Conservation (phyloP, 2,329 filamentous ascomycete species). For the Trichoderma arundinaceum region DNA sequence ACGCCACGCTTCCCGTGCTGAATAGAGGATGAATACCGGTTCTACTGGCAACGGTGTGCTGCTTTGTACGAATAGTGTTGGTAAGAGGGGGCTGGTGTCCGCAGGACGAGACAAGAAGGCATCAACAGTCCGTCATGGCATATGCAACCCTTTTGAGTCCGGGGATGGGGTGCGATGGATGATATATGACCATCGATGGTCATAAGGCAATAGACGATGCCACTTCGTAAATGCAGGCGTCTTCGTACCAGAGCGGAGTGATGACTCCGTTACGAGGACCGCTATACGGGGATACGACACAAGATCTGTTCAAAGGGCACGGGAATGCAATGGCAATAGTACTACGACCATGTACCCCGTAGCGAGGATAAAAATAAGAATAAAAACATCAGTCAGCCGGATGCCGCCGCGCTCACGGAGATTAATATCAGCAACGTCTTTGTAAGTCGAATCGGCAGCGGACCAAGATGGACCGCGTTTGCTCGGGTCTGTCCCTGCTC, state of each 20-base stretch:
- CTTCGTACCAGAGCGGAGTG: constrained; percentile 16
- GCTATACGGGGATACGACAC: constrained; percentile 26
- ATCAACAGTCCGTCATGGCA: not conserved
- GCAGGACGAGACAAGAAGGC: not conserved
- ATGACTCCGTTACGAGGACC: constrained; percentile 4
- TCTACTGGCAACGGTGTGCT: not conserved
- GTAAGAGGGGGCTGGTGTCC: not conserved
- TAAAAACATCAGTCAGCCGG: not conserved
- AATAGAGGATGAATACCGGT: not conserved
- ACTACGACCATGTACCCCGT: no score
- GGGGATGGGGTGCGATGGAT: not conserved
- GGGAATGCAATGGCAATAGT: not conserved
- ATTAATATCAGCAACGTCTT: not conserved
- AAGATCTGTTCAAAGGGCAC: not conserved
- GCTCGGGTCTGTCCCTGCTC: not conserved
- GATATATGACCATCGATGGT: constrained; percentile 21
- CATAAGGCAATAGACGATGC: constrained; percentile 11
- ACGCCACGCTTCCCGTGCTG: constrained; percentile 24
- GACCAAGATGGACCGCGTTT: not conserved
- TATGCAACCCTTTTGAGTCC: constrained; percentile 6
- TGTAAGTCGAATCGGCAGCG: not conserved
- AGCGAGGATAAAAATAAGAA: not conserved
- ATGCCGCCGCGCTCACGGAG: not conserved
- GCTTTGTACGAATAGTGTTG: no score
- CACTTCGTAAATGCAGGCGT: constrained; percentile 24